Conservation (phyloP, 2,329 filamentous ascomycete species). For the Penicillium sp. region DNA sequence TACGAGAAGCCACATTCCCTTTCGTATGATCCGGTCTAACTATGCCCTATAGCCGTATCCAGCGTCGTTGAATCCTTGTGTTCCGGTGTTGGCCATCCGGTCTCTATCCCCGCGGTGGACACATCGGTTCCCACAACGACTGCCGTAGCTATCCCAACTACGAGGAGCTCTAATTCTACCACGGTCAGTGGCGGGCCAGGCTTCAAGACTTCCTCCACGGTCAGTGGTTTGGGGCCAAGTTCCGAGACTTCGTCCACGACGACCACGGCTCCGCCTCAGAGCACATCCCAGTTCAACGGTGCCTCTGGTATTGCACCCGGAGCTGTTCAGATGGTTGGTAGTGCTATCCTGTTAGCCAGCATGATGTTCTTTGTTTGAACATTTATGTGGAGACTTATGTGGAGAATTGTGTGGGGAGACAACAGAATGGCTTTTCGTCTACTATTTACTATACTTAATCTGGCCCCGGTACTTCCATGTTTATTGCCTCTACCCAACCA, state of each 20-base stretch:
- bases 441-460: neutral
- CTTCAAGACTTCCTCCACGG: neutral
- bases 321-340: neutral
- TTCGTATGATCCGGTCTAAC: neutral
- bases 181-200: neutral
- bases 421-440: neutral
- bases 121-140: conserved; percentile 1
- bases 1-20: neutral
- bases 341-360: neutral
- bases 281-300: neutral
- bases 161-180: neutral
- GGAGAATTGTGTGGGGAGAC: neutral
- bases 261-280: neutral
- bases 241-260: neutral
- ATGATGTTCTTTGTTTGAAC: neutral
- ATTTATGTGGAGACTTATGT: too few relatives aligned
- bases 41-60: neutral
- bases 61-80: conserved; percentile 1
- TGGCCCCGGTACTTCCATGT: neutral
- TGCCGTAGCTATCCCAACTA: neutral
- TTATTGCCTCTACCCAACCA: neutral
- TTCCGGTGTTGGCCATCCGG: neutral
- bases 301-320: neutral
- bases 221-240: neutral
- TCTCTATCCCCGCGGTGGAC: neutral